Base-by-base conservation (phyloP, 2,329 filamentous ascomycete species). In the Polychaeton citri region DNA sequence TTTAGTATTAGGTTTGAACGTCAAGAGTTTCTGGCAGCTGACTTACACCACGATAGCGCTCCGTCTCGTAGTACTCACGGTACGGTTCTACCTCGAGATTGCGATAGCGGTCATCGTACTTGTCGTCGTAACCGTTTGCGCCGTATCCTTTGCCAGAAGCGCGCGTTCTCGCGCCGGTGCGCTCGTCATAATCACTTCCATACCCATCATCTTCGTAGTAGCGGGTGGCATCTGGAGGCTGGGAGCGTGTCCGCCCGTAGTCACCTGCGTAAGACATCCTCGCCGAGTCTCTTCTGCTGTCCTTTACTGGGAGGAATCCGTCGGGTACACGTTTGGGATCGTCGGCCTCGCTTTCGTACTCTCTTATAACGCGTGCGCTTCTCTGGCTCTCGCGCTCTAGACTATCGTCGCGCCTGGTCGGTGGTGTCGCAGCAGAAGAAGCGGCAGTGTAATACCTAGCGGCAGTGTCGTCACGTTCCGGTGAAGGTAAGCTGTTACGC, bases 11-110 rank as follows among this genome's bases (percentile, higher is more conserved):
- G 19, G 16, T 33, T 19, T 16, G 26, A 18, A 15, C 13, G 28
- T 6, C 13, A 19, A n/a, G 19, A 35, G 36, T 42, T 38, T 18
- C 13, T 32, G 12, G 12, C 12, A 21, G 38, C 26, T 10, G 12
- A 54, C 50, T 50, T 51, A 56, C 53, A 38, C 52, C 53, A 15
- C 49, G 42, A 35, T 54, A 54, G 21, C 49, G 34, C 41, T 54
- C 51, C 24, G 46, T 51, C 42, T 48, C 47, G 34, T 53, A 44
- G 19, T 49, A 42, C 32, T 52, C 49, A n/a, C 50, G 50, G 26
- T 52, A 28, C 5, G 24, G 24, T 28, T 17, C 30, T 17, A 32
- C 18, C 18, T 32, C 30, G 12, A 16, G 12, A 17, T 32, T 48
- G 34, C 49, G 49, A 34, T 47, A 42, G 38, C 42, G 44, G 35